Base-by-base conservation (phyloP, 129 eudicot species). In the Ambrosia trifida region DNA sequence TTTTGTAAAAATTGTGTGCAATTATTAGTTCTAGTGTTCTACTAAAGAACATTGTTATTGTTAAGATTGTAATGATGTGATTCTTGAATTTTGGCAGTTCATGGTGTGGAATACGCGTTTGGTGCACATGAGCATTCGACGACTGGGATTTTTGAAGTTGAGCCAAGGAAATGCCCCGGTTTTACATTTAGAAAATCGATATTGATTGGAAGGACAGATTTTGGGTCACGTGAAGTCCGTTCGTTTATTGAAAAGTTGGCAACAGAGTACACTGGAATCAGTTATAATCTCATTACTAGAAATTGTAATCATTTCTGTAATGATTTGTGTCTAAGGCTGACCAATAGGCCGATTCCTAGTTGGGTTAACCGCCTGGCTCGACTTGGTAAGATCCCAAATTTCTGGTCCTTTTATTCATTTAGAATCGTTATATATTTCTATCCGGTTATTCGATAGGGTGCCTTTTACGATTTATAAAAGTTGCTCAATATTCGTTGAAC, bases 291-390 rank as follows among this genome's bases (percentile, higher is more conserved):
- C 66, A 91, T 91, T 35, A 73, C 87, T 17, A 91, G 85, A 78
- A 91, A 91, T 64, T 91, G 97, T 85, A 91, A 91, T 72, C 97
- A 91, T 74, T 91, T 91, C 75, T 91, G 97, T 83, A 86, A 88
- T 20, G 96, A 91, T 84, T 79, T 80, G 19, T 91, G 91, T 41
- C 66, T 82, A 43, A 85, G 78, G 70, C 79, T 91, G 75, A 86
- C 90, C 28, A 81, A 83, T 18, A 91, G 74, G 82, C 85, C 93
- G 4, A 91, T 91, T 68, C 97, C 97, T 66, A 91, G 82, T 51
- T 91, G 97, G 97, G 96, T 91, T 45, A 91, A 91, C 79, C 76
- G 97, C 46, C 87, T 91, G 8, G 97, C 97, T 72, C 86, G 94
- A 65, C 87, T 91, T 41, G 97, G 97, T 91, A 91, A 84, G 83